phyloP scores from a whole-genome alignment of 1,139 yeast species.

The Yamadazyma sp. region DNA sequence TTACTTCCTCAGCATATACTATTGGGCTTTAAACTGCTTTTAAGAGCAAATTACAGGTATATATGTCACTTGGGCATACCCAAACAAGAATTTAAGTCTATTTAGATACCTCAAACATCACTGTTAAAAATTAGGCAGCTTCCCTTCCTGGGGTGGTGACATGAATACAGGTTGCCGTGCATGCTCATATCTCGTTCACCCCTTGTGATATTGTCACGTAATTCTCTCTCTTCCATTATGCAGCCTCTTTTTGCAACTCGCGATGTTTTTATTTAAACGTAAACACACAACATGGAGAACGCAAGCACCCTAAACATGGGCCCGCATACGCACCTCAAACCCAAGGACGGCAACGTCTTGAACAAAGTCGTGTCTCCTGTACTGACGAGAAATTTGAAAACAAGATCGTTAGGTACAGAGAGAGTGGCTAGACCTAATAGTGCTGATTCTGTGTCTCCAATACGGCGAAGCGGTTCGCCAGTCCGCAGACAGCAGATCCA shows the following conservation, averaged over 20 bases:
- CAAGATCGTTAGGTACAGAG: slow-evolving; percentile 11
- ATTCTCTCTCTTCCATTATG: background rate
- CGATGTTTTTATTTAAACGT: background rate
- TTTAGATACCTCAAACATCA: too few relatives aligned
- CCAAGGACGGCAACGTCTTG: background rate
- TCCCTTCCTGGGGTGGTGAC: too few relatives aligned
- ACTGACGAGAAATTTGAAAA: slow-evolving; percentile 3
- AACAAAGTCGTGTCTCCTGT: background rate
- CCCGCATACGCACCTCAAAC: slow-evolving; percentile 6
- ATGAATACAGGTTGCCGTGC: too few relatives aligned
- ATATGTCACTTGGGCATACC: too few relatives aligned
- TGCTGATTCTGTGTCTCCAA: slow-evolving; percentile 21
- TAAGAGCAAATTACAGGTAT: too few relatives aligned
- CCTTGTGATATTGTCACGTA: background rate
- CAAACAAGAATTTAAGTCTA: too few relatives aligned
- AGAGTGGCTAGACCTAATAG: slow-evolving; percentile 4
- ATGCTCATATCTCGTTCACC: too few relatives aligned
- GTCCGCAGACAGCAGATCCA: slow-evolving; percentile 30
- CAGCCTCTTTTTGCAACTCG: slow-evolving; percentile 1
- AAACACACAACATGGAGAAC: background rate
- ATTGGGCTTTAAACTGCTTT: too few relatives aligned
- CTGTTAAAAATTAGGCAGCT: too few relatives aligned
- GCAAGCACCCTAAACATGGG: slow-evolving; percentile 1
- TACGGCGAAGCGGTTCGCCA: slow-evolving; percentile 40
- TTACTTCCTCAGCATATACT: too few relatives aligned